A percentile compares a stretch with the other conserved stretches of the same genome.
Conservation (phyloP, 139 green algal genomes). For the Chlorella sorokiniana region DNA sequence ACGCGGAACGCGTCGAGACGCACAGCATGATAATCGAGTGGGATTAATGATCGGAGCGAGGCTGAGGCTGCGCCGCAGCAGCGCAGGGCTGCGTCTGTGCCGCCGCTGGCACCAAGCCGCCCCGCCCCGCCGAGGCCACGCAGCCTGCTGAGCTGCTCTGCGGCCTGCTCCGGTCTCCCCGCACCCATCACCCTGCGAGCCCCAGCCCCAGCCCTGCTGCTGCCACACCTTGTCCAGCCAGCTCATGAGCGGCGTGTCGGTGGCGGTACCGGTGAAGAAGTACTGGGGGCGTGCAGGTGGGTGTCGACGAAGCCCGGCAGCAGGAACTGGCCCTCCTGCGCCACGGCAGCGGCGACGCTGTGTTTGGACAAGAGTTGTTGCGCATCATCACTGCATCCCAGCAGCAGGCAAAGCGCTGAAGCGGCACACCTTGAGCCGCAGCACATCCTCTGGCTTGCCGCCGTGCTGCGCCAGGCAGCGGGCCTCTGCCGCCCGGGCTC, state of each 20-base stretch:
- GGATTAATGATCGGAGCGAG: not conserved
- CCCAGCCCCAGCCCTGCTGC: not conserved
- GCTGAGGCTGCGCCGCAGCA: not conserved
- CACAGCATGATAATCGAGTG: not conserved
- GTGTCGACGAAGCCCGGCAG: slow-evolving; percentile 56
- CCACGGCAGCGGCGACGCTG: too few species aligned
- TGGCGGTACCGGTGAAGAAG: slow-evolving; percentile 44
- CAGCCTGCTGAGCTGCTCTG: not conserved
- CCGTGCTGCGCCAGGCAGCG: not conserved
- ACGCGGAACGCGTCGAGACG: too few species aligned
- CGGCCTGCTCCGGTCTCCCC: too few species aligned
- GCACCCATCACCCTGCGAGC: too few species aligned
- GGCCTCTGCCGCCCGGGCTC: not conserved
- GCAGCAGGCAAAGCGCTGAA: not conserved
- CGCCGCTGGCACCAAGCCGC: not conserved
- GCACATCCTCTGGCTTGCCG: not conserved
- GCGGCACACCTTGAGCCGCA: not conserved
- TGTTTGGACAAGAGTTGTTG: too few species aligned
- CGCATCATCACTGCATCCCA: not conserved
- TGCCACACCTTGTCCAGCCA: slow-evolving; percentile 41
- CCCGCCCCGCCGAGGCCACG: too few species aligned
- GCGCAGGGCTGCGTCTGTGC: not conserved
- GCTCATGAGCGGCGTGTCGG: slow-evolving; percentile 49
- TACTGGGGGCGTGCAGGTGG: slow-evolving; percentile 55
- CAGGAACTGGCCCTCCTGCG: slow-evolving; percentile 32